Percentiles rank a stretch among this genome's conserved stretches.
These are phyloP conservation scores for Rhizopus microsporus DNA, from an alignment of 371 early-diverging fungal species.

Conservation along the genomic window DNA sequence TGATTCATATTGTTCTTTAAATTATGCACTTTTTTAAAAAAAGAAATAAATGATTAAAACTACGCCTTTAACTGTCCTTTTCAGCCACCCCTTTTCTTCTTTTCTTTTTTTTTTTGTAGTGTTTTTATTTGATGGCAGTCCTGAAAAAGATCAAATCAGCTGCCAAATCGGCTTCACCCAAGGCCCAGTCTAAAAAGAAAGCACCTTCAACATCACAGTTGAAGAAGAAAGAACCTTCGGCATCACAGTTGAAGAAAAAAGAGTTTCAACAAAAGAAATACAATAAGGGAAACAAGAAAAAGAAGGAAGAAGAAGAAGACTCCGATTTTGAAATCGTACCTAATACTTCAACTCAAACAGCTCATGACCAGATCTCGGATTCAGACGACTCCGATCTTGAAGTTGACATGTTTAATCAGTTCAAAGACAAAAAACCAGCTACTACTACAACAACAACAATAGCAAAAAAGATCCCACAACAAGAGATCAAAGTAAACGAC, in stretches of 20 bases:
- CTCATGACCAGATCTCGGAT: slow-evolving; percentile 14
- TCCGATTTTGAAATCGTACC: slow-evolving; percentile 42
- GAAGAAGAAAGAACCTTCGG: slow-evolving; percentile 23
- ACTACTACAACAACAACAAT: slow-evolving; percentile 14
- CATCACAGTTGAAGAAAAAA: slow-evolving; percentile 33
- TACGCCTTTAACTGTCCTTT: background rate
- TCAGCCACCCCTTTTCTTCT: slow-evolving; percentile 1
- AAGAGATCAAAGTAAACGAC: slow-evolving; percentile 24
- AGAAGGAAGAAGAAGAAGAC: slow-evolving; percentile 26
- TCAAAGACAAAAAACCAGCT: slow-evolving; percentile 27
- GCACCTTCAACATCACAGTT: background rate
- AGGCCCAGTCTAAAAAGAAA: background rate
- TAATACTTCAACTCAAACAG: background rate
- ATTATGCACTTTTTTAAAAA: background rate
- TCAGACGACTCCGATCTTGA: slow-evolving; percentile 34
- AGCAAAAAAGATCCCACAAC: slow-evolving; percentile 15
- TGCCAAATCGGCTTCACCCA: background rate
- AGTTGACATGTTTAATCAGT: slow-evolving; percentile 43
- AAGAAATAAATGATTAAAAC: no score
- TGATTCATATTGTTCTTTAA: slow-evolving; percentile 14
- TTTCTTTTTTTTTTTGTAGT: background rate
- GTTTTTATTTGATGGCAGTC: background rate
- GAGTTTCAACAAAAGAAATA: slow-evolving; percentile 42
- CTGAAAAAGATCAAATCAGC: background rate
- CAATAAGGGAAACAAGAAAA: slow-evolving; percentile 34